Percentiles rank a stretch among this genome's conserved stretches.
These are phyloP conservation scores for Coleophoma cylindrospora DNA, from an alignment of 2,329 filamentous ascomycete species.

Conservation along the genomic window DNA sequence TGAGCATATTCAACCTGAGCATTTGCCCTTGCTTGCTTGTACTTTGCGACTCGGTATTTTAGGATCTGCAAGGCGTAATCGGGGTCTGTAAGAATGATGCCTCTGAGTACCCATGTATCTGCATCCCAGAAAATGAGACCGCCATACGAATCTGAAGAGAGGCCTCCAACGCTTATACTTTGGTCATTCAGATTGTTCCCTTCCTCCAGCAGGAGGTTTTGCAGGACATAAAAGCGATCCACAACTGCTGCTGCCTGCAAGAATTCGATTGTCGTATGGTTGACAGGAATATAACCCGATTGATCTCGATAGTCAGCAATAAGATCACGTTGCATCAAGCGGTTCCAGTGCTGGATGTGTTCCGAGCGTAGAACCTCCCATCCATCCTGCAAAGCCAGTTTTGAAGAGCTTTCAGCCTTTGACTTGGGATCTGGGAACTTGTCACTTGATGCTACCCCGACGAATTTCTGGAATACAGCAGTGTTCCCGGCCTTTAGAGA, in stretches of 20 bases:
- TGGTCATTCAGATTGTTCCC: conserved; percentile 48
- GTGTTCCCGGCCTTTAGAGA: conserved; percentile 43
- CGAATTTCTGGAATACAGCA: conserved; percentile 52
- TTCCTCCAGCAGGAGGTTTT: conserved; percentile 37
- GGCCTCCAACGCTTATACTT: conserved; percentile 58
- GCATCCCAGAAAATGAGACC: conserved; percentile 37
- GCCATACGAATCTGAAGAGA: conserved; percentile 60
- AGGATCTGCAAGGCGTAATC: conserved; percentile 55
- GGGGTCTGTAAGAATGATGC: conserved; percentile 54
- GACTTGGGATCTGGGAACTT: conserved; percentile 48
- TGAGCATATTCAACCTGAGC: conserved; percentile 10
- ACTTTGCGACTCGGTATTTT: conserved; percentile 53
- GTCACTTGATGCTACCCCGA: conserved; percentile 59
- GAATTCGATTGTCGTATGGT: conserved; percentile 1
- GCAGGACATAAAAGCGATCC: conserved; percentile 42
- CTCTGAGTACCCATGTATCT: conserved; percentile 33
- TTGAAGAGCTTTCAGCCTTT: conserved; percentile 36
- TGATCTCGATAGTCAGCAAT: conserved; percentile 47
- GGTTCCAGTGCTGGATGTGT: conserved; percentile 10
- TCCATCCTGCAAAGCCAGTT: conserved; percentile 3
- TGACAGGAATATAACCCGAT: conserved; percentile 29
- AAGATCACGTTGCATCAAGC: conserved; percentile 22
- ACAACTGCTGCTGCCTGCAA: conserved; percentile 42
- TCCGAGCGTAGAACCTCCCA: conserved; percentile 5
- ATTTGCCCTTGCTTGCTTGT: conserved; percentile 23